Evolutionary conservation across 2,329 filamentous ascomycete species (phyloP).

Genomic region (Aspergillus ruber): DNA sequence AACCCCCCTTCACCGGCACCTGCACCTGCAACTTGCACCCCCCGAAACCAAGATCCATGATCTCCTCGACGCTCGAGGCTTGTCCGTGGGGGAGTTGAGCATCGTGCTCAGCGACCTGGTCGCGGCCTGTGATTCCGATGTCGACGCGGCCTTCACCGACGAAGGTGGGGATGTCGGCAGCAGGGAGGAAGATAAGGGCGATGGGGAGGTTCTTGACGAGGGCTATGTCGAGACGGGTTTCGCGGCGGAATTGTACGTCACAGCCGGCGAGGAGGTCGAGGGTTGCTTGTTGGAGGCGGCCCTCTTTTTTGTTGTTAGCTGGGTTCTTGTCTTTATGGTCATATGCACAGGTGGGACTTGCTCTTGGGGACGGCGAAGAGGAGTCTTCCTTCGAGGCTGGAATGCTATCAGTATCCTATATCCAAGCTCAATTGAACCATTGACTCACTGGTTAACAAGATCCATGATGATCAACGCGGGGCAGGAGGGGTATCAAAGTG

Average conservation of each 20-base stretch:
- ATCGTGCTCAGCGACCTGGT: constrained; percentile 89
- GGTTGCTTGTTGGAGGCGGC: constrained; percentile 78
- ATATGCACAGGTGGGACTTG: constrained; percentile 48
- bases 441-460: constrained; percentile 55
- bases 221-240: constrained; percentile 92
- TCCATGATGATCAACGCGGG: constrained; percentile 40
- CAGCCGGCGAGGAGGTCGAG: constrained; percentile 88
- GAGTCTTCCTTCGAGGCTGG: constrained; percentile 81
- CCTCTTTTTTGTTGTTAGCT: constrained; percentile 56
- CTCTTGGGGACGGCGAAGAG: constrained; percentile 98
- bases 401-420: constrained; percentile 25
- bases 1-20: constrained; percentile 76
- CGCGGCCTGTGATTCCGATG: constrained; percentile 87
- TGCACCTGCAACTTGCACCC: constrained; percentile 93
- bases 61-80: constrained; percentile 64
- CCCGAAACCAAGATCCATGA: constrained; percentile 88
- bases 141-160: constrained; percentile 92
- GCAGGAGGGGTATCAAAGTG: constrained; percentile 5
- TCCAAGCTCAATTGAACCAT: constrained; percentile 1
- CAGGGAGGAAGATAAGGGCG: constrained; percentile 92
- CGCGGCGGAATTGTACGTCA: constrained; percentile 93
- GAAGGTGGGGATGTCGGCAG: constrained; percentile 94
- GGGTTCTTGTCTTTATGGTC: not conserved
- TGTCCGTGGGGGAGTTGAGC: constrained; percentile 41
- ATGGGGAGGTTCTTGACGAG: constrained; percentile 95